A percentile compares a stretch with the other conserved stretches of the same genome.
phyloP scores from a whole-genome alignment of 352 stramenopile species.

The Phytopythium vexans region DNA sequence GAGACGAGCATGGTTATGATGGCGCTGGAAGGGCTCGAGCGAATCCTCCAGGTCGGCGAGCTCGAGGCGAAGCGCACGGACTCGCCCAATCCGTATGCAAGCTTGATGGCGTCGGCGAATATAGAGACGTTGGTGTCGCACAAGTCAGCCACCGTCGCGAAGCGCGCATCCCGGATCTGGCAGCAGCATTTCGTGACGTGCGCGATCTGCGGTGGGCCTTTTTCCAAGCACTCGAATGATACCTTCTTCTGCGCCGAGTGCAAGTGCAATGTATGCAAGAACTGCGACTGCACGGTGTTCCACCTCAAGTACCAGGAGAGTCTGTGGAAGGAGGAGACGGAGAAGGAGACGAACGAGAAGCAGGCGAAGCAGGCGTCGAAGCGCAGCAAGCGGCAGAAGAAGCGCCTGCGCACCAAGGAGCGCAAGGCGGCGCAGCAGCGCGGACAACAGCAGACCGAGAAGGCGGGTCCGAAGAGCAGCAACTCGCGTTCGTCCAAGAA shows the following conservation, averaged over 20 bases:
- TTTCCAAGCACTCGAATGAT: slow-evolving; percentile 93
- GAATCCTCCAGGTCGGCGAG: slow-evolving; percentile 95
- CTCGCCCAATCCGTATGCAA: slow-evolving; percentile 86
- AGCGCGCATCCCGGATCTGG: slow-evolving; percentile 96
- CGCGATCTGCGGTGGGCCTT: slow-evolving; percentile 94
- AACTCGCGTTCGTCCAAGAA: slow-evolving; percentile 24
- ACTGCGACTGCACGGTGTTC: slow-evolving; percentile 97
- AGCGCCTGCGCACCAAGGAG: slow-evolving; percentile 80
- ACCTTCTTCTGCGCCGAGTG: slow-evolving; percentile 97
- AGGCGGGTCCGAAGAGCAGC: slow-evolving; percentile 24
- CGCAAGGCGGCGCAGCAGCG: slow-evolving; percentile 65
- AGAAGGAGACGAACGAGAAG: slow-evolving; percentile 89
- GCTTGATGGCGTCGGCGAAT: slow-evolving; percentile 87
- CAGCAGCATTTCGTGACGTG: slow-evolving; percentile 98
- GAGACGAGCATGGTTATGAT: slow-evolving; percentile 99
- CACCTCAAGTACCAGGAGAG: slow-evolving; percentile 97
- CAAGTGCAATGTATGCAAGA: slow-evolving; percentile 97
- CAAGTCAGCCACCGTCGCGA: slow-evolving; percentile 93
- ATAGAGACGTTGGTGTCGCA: slow-evolving; percentile 93
- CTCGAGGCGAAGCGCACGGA: slow-evolving; percentile 83
- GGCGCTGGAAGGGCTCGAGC: slow-evolving; percentile 96
- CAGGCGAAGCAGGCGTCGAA: slow-evolving; percentile 87
- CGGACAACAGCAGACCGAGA: slow-evolving; percentile 31
- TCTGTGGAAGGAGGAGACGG: slow-evolving; percentile 93
- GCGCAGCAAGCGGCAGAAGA: slow-evolving; percentile 84